Percentiles rank a stretch among this genome's conserved stretches.
phyloP scores from a whole-genome alignment of 2,329 filamentous ascomycete genomes.

The Exophiala aquamarina region DNA sequence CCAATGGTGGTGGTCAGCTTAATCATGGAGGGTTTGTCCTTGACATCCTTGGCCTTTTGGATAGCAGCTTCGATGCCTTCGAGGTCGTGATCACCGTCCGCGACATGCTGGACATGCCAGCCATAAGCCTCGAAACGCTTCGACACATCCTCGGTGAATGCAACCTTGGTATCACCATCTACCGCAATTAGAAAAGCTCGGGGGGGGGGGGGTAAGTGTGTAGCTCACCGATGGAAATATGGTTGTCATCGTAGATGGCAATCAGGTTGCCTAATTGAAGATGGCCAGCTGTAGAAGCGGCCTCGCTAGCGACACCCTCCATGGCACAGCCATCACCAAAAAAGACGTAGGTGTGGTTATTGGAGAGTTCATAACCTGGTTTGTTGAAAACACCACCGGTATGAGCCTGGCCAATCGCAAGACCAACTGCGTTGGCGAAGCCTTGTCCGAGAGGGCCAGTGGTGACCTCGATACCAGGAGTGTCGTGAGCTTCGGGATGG shows the following conservation, averaged over 20 bases:
- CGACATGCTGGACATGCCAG: conserved; percentile 86
- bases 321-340: conserved; percentile 98
- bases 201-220: background rate
- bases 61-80: conserved; percentile 86
- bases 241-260: conserved; percentile 96
- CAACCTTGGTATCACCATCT: conserved; percentile 93
- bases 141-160: conserved; percentile 94
- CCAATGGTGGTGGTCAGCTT: conserved; percentile 97
- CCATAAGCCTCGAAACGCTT: conserved; percentile 97
- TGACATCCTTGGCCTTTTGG: conserved; percentile 79
- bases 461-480: conserved; percentile 94
- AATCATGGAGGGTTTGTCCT: conserved; percentile 95
- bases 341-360: conserved; percentile 97
- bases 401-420: conserved; percentile 94
- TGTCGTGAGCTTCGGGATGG: conserved; percentile 95
- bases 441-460: conserved; percentile 97
- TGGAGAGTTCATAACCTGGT: conserved; percentile 82
- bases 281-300: conserved; percentile 88
- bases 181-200: conserved; percentile 6
- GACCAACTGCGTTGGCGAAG: conserved; percentile 94
- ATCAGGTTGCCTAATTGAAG: conserved; percentile 98
- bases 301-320: conserved; percentile 96
- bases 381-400: conserved; percentile 93
- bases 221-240: conserved; percentile 74
- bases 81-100: conserved; percentile 86